These are phyloP conservation scores for Hyaloscypha hepaticicola DNA, from an alignment of 495 filamentous ascomycete genomes.

Conservation along the genomic window DNA sequence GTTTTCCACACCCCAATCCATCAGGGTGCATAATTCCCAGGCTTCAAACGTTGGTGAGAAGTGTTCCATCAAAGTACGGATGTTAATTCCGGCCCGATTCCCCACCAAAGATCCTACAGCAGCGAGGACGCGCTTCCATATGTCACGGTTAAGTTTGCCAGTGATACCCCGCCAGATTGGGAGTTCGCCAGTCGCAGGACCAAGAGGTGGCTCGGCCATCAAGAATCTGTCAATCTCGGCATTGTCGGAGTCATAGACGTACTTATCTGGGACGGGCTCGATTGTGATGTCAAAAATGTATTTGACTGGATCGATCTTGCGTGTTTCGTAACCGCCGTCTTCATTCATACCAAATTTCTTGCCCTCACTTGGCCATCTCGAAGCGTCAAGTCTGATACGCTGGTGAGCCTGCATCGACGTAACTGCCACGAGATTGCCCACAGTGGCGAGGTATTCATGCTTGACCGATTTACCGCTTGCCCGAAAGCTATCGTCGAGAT, in stretches of 20 bases:
- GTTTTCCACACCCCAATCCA: conserved; percentile 61
- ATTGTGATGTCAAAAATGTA: conserved; percentile 63
- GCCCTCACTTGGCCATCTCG: conserved; percentile 59
- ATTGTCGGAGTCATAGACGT: conserved; percentile 58
- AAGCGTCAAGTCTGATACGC: conserved; percentile 52
- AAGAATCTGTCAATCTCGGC: conserved; percentile 34
- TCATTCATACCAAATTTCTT: conserved; percentile 72
- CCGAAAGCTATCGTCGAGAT: conserved; percentile 55
- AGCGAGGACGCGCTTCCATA: conserved; percentile 66
- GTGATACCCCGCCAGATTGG: conserved; percentile 84
- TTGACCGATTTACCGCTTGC: conserved; percentile 35
- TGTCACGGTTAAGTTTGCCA: conserved; percentile 52
- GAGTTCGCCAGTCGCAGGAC: conserved; percentile 43
- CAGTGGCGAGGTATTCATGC: conserved; percentile 47
- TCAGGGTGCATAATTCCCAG: conserved; percentile 65
- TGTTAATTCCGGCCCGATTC: conserved; percentile 55
- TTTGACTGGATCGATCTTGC: conserved; percentile 64
- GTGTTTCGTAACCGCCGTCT: conserved; percentile 66
- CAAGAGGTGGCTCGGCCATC: conserved; percentile 15
- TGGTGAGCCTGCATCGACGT: conserved; percentile 65
- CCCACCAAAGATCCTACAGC: conserved; percentile 59
- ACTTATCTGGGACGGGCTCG: conserved; percentile 51
- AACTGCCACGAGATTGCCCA: conserved; percentile 69
- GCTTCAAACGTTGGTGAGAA: conserved; percentile 60
- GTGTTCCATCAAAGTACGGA: conserved; percentile 49